A percentile compares a stretch with the other conserved stretches of the same genome.
Conservation (phyloP, 208 protist species). For the Crithidia fasciculata region DNA sequence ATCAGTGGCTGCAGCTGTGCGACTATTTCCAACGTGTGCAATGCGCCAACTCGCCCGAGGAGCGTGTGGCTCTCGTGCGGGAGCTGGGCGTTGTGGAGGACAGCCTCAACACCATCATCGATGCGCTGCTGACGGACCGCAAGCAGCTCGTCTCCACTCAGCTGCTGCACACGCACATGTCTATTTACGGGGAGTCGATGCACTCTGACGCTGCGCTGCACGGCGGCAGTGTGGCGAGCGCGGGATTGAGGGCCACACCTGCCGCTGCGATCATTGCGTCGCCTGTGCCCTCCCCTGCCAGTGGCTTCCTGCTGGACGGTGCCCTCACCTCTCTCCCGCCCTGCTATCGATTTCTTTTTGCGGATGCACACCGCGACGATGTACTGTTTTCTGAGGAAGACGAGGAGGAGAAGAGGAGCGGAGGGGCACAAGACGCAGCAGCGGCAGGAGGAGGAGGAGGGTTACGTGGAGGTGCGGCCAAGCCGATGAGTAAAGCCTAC, state of each 20-base stretch:
- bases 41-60: constrained; percentile 38
- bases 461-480: not conserved
- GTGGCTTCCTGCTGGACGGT: constrained; percentile 16
- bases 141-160: constrained; percentile 13
- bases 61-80: constrained; percentile 21
- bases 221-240: not conserved
- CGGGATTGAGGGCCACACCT: not conserved
- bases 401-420: not conserved
- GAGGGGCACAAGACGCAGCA: no score
- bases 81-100: constrained; percentile 44
- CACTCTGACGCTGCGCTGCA: constrained; percentile 4
- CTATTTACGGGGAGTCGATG: not conserved
- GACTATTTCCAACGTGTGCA: constrained; percentile 63
- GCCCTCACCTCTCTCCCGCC: constrained; percentile 43
- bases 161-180: constrained; percentile 10
- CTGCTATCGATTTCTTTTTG: constrained; percentile 63
- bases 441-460: not conserved
- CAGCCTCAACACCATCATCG: constrained; percentile 45
- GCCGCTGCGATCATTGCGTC: constrained; percentile 1
- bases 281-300: constrained; percentile 6
- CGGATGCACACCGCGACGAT: constrained; percentile 16
- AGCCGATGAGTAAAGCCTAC: not conserved
- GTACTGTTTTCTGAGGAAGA: not conserved
- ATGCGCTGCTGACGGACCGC: constrained; percentile 46
- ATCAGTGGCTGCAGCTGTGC: constrained; percentile 57